phyloP scores from a whole-genome alignment of 2,329 filamentous ascomycete genomes.

The Phaeosphaeriaceae sp. region DNA sequence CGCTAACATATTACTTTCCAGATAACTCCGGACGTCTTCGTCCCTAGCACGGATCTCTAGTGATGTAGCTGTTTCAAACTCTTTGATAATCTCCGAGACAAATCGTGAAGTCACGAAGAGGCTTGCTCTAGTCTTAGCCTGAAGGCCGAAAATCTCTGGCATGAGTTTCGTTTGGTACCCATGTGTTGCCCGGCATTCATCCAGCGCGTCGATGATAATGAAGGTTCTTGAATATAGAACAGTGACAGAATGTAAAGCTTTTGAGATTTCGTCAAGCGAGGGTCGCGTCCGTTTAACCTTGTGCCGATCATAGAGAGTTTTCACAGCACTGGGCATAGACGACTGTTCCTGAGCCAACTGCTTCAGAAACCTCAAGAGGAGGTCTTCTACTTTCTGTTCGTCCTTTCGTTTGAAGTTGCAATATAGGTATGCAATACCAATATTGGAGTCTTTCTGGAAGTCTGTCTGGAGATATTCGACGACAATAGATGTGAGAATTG shows the following conservation, averaged over 20 bases:
- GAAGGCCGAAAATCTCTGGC: slow-evolving; percentile 2
- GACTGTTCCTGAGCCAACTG: slow-evolving; percentile 12
- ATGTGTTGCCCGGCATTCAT: slow-evolving; percentile 36
- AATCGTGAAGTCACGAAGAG: slow-evolving; percentile 22
- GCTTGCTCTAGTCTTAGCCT: neutral
- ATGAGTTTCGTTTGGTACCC: slow-evolving; percentile 9
- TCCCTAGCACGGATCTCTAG: slow-evolving; percentile 30
- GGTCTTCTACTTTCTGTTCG: no score
- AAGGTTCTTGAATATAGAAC: slow-evolving; percentile 7
- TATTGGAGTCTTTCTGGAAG: slow-evolving; percentile 48
- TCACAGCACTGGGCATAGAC: neutral
- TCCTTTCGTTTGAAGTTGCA: no score
- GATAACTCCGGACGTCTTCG: slow-evolving; percentile 31
- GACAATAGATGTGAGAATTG: slow-evolving; percentile 52
- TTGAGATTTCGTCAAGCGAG: slow-evolving; percentile 11
- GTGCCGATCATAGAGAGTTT: slow-evolving; percentile 9
- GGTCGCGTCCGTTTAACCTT: slow-evolving; percentile 6
- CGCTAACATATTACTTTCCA: no score
- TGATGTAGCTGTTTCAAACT: slow-evolving; percentile 8
- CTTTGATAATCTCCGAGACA: slow-evolving; percentile 20
- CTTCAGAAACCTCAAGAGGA: slow-evolving; percentile 5
- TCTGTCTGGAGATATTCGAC: slow-evolving; percentile 58
- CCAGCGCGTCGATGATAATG: slow-evolving; percentile 43
- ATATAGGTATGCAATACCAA: neutral
- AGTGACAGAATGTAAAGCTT: slow-evolving; percentile 3